Evolutionary conservation across 2,329 filamentous ascomycete species (phyloP), one percentile per base, ranked within the genome.

Genomic region (Aspergillus eucalypticola): DNA sequence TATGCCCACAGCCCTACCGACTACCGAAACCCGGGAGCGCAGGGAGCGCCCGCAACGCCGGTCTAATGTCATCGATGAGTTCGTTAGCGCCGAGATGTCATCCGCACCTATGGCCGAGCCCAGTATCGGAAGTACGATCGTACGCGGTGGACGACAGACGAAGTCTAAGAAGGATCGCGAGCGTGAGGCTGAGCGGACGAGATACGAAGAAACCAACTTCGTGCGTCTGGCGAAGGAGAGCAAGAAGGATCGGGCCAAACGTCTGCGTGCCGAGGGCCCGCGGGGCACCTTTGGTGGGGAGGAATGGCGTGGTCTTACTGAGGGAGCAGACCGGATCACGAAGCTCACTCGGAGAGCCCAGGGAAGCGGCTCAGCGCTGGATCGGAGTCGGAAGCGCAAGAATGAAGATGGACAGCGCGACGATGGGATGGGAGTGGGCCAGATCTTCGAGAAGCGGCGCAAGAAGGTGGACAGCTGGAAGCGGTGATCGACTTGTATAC

Each of bases 191-290:
- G 93, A 96, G 78, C 83, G 90, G 58, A 85, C 85, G 60, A 86
- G 90, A 51, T 99, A 97, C 78, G 95, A 99, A 81, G 95, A 99
- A 79, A 85, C 83, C 67, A 96, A 99, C 79, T 94, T 97, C 71
- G 87, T 91, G 15, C 90, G 95, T 67, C 81, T 99, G 69, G 92
- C 94, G 11, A 89, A 88, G 69, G 86, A 90, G 75, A 90, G 87
- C 78, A 98, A 96, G 83, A 96, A 96, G 79, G 92, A 96, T 5
- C 80, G 82, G 60, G 84, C 86, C 51, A 89, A 90, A 80, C 87
- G 85, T 75, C 76, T 17, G 73, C 77, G n/a, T 73, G 76, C 39
- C 74, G 75, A 46, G 51, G 63, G 38, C 72, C 75, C 35, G 69
- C 70, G 81, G 73, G 79, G 69, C 78, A 88, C 82, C 76, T 97